phyloP scores from a whole-genome alignment of 257 asterid genomes.

The Nicotiana tabacum region DNA sequence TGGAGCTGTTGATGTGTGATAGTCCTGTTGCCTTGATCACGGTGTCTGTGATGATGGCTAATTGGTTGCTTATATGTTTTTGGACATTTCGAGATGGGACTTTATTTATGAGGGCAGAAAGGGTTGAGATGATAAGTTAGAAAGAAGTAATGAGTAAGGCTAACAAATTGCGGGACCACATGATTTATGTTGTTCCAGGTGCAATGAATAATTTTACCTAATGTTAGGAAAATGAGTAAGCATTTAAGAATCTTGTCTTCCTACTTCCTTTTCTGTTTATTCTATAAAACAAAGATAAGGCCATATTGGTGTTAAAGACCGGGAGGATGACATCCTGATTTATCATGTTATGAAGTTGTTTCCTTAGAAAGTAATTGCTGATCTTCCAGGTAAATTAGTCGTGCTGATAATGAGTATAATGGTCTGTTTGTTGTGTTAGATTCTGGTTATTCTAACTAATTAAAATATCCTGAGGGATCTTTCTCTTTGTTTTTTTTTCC shows the following conservation, averaged over 20 bases:
- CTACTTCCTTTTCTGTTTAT: neutral
- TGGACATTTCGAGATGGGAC: neutral
- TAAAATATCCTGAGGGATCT: neutral
- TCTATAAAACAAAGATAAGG: neutral
- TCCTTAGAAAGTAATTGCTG: neutral
- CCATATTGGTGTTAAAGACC: neutral
- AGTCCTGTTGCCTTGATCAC: neutral
- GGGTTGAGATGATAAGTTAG: neutral
- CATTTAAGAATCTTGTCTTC: conserved; percentile 3
- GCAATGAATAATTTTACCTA: conserved; percentile 1
- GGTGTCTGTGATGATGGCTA: neutral
- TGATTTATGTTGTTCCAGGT: neutral
- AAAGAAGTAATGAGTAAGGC: neutral
- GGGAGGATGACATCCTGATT: neutral
- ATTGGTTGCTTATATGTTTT: neutral
- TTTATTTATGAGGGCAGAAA: neutral
- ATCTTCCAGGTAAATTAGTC: neutral
- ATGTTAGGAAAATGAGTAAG: neutral
- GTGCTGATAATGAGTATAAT: neutral
- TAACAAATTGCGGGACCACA: neutral
- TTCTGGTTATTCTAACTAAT: neutral
- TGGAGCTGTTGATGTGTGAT: neutral
- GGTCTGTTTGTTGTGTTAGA: neutral
- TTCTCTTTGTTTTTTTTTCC: neutral
- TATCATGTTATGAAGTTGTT: neutral